phyloP scores from a whole-genome alignment of 345 rosid genomes.

The Erucastrum elatum region DNA sequence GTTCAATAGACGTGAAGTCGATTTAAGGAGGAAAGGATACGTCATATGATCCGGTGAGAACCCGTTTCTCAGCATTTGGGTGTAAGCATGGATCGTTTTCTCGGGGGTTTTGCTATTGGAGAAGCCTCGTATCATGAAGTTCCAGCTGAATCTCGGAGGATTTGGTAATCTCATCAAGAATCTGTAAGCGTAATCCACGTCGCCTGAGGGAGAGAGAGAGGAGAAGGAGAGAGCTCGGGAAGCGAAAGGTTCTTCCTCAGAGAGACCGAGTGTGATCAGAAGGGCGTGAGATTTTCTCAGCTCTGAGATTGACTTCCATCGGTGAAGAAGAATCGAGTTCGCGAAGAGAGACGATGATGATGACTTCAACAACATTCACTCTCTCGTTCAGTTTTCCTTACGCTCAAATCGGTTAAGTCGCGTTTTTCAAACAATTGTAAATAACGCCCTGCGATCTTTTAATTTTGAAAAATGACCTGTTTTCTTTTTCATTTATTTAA shows the following conservation, averaged over 20 bases:
- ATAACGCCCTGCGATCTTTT: not conserved
- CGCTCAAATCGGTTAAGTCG: not conserved
- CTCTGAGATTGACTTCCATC: slow-evolving; percentile 54
- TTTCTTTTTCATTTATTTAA: not conserved
- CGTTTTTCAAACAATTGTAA: not conserved
- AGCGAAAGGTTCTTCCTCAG: slow-evolving; percentile 45
- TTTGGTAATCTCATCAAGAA: slow-evolving; percentile 43
- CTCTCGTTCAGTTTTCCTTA: not conserved
- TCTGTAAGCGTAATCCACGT: slow-evolving; percentile 52
- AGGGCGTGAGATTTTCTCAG: slow-evolving; percentile 64
- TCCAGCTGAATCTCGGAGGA: slow-evolving; percentile 60
- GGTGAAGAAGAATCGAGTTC: slow-evolving; percentile 43
- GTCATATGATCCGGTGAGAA: slow-evolving; percentile 65
- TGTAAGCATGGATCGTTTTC: slow-evolving; percentile 49
- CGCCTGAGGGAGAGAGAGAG: slow-evolving; percentile 50
- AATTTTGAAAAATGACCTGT: not conserved
- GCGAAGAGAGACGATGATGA: slow-evolving; percentile 33
- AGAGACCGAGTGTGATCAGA: slow-evolving; percentile 51
- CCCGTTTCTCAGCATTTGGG: slow-evolving; percentile 56
- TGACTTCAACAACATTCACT: slow-evolving; percentile 54
- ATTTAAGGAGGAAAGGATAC: slow-evolving; percentile 69
- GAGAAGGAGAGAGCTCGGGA: slow-evolving; percentile 56
- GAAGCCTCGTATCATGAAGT: slow-evolving; percentile 60
- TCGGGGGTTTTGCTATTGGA: slow-evolving; percentile 57
- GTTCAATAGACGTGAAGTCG: slow-evolving; percentile 57